These are phyloP conservation scores for Endocalyx cinctus DNA, from an alignment of 2,329 filamentous ascomycete species.

Conservation along the genomic window DNA sequence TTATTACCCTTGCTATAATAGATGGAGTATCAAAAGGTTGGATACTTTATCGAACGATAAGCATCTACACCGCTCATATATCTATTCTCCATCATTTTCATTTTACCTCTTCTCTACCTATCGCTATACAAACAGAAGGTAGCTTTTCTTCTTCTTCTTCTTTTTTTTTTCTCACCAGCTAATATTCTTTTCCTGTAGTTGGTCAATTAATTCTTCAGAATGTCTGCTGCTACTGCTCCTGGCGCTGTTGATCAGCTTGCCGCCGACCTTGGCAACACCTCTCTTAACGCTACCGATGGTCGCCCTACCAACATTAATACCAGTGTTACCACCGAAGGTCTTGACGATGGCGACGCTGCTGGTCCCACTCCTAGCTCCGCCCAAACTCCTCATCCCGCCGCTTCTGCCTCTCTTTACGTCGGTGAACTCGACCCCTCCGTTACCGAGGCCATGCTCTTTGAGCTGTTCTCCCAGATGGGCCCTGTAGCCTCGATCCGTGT, in stretches of 20 bases:
- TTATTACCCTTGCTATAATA: no score
- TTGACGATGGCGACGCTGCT: slow-evolving; percentile 59
- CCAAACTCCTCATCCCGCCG: slow-evolving; percentile 68
- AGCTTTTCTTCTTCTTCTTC: no score
- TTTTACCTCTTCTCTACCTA: no score
- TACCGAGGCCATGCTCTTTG: slow-evolving; percentile 99
- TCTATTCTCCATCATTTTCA: no score
- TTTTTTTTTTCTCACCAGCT: no score
- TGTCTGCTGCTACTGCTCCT: slow-evolving; percentile 56
- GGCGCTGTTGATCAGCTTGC: slow-evolving; percentile 75
- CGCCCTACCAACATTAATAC: slow-evolving; percentile 70
- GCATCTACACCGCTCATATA: no score
- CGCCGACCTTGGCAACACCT: slow-evolving; percentile 69
- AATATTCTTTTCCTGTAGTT: no score
- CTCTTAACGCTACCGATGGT: slow-evolving; percentile 64
- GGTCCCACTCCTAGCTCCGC: slow-evolving; percentile 70
- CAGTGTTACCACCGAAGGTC: slow-evolving; percentile 53
- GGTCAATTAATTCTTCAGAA: slow-evolving; percentile 30
- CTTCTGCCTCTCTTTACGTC: slow-evolving; percentile 97
- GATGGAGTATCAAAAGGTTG: no score
- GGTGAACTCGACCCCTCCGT: slow-evolving; percentile 97
- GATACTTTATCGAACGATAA: no score
- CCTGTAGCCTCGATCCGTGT: slow-evolving; percentile 99
- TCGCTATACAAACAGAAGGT: no score
- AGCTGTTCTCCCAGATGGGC: slow-evolving; percentile 99